Evolutionary conservation across 2,329 filamentous ascomycete species (phyloP).

Genomic region (Pseudocercospora vitis): DNA sequence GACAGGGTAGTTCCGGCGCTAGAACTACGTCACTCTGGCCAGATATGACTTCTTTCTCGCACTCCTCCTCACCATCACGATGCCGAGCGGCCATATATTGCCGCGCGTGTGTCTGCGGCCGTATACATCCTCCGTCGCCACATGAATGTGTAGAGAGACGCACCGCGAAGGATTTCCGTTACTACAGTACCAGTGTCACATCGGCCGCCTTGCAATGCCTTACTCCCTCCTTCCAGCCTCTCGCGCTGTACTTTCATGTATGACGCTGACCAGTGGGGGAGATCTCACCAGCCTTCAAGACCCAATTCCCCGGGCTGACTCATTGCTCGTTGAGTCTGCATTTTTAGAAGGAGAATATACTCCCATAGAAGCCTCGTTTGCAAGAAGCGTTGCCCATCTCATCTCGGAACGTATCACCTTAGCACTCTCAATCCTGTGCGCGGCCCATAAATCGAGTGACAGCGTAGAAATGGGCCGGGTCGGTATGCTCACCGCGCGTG

Average conservation of each 20-base stretch:
- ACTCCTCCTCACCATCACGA: background rate
- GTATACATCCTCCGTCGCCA: background rate
- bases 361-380: too few species aligned
- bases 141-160: background rate
- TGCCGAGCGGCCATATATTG: background rate
- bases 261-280: too few species aligned
- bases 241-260: too few species aligned
- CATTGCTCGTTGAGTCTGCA: too few species aligned
- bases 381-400: background rate
- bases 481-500: background rate
- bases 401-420: constrained; percentile 1
- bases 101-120: background rate
- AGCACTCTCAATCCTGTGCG: background rate
- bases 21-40: background rate
- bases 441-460: background rate
- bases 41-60: constrained; percentile 1
- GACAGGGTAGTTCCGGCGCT: background rate
- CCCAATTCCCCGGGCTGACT: too few species aligned
- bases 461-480: background rate
- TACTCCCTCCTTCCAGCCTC: background rate
- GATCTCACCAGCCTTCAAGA: too few species aligned
- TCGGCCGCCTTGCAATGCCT: background rate
- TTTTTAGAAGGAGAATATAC: too few species aligned
- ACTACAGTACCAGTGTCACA: background rate
- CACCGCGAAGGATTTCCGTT: background rate